These are phyloP conservation scores for Apiosordaria backusii DNA, from an alignment of 495 filamentous ascomycete genomes.

Conservation along the genomic window DNA sequence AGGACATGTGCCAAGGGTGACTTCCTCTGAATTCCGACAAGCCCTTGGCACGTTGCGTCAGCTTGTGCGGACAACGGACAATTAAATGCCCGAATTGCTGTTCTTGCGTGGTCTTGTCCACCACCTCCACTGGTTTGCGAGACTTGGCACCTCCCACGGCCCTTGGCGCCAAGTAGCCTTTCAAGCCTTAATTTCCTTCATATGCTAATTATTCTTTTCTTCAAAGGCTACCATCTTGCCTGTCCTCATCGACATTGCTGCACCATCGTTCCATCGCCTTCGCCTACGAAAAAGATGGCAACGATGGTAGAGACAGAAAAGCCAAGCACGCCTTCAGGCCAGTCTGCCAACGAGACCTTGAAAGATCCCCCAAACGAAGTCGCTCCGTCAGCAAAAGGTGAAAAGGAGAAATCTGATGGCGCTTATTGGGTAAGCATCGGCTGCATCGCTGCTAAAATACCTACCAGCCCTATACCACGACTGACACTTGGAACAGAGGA, in stretches of 20 bases:
- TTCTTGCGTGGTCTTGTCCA: background rate
- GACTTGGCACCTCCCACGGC: background rate
- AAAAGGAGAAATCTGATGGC: background rate
- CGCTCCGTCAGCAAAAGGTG: background rate
- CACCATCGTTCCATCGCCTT: background rate
- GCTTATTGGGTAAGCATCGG: slow-evolving; percentile 20
- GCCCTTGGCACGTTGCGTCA: background rate
- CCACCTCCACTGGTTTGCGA: background rate
- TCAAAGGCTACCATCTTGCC: background rate
- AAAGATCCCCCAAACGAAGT: background rate
- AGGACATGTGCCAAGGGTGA: background rate
- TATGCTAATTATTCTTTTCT: background rate
- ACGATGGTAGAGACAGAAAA: background rate
- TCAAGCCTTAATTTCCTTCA: background rate
- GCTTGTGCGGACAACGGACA: background rate
- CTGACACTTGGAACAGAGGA: slow-evolving; percentile 14
- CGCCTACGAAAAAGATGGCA: background rate
- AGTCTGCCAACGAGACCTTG: background rate
- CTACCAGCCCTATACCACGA: background rate
- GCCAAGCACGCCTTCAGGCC: background rate
- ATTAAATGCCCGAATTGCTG: background rate
- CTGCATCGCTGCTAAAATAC: background rate
- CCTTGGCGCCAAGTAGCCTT: background rate
- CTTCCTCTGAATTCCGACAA: background rate
- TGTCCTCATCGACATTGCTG: background rate